Evolutionary conservation across 179 eudicot genomes (phyloP).

Genomic region (Spinacia oleracea): DNA sequence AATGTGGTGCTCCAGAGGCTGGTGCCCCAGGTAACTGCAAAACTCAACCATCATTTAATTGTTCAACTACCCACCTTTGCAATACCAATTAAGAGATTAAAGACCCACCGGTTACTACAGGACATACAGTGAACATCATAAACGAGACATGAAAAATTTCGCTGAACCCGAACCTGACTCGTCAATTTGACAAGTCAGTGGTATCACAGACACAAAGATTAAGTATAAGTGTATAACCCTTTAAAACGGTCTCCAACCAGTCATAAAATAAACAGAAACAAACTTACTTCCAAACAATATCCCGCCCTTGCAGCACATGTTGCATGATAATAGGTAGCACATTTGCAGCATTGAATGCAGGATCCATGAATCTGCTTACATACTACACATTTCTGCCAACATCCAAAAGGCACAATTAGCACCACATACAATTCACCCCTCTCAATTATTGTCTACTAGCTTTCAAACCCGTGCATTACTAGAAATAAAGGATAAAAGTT

Average conservation of each 20-base stretch:
- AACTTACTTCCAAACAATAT: slow-evolving; percentile 54
- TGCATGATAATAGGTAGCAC: slow-evolving; percentile 52
- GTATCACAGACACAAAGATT: neutral
- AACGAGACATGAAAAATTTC: too few species aligned
- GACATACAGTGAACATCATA: neutral
- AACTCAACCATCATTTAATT: neutral
- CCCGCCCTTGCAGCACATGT: slow-evolving; percentile 57
- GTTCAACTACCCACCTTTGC: neutral
- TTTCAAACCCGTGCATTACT: too few species aligned
- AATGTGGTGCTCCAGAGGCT: neutral
- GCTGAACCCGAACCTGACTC: too few species aligned
- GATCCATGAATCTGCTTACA: slow-evolving; percentile 52
- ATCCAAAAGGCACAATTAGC: slow-evolving; percentile 24
- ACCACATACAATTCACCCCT: neutral
- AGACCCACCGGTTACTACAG: neutral
- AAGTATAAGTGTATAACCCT: neutral
- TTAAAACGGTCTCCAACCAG: neutral
- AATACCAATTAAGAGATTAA: neutral
- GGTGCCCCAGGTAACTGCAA: too few species aligned
- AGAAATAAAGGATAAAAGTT: too few species aligned
- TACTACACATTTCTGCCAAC: slow-evolving; percentile 44
- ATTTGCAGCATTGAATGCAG: slow-evolving; percentile 52
- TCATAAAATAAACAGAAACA: neutral
- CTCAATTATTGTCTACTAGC: neutral
- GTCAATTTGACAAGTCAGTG: too few species aligned